Evolutionary conservation across 2,329 filamentous ascomycete genomes (phyloP).

Genomic region (Alternaria brassicicola): DNA sequence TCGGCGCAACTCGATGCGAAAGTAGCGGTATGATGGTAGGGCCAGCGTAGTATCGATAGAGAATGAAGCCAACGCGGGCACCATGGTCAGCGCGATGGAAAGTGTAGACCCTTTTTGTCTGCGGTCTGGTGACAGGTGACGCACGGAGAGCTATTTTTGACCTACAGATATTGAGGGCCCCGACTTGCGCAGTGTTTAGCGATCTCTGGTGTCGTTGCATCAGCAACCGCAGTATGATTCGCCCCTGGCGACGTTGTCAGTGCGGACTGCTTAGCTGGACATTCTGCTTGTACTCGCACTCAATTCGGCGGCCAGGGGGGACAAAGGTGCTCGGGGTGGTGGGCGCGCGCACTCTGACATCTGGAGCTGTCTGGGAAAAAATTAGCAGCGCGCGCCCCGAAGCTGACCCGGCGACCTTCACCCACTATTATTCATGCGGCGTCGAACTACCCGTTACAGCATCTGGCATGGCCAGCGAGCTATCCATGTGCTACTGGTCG

Average conservation of each 20-base stretch:
- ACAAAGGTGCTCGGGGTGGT: neutral
- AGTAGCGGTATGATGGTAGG: conserved; percentile 11
- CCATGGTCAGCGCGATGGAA: conserved; percentile 6
- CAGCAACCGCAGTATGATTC: conserved; percentile 27
- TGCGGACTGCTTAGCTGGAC: neutral
- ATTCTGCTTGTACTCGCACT: neutral
- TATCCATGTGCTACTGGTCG: conserved; percentile 27
- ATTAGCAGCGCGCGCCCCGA: conserved; percentile 15
- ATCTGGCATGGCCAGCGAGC: conserved; percentile 15
- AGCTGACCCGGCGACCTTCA: conserved; percentile 13
- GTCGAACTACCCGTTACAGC: conserved; percentile 19
- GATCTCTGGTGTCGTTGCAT: conserved; percentile 29
- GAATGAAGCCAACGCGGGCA: conserved; percentile 8
- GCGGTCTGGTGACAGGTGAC: conserved; percentile 26
- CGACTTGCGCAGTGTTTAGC: conserved; percentile 29
- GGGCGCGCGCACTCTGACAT: neutral
- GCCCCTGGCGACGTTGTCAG: neutral
- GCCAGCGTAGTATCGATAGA: conserved; percentile 17
- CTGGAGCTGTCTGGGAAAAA: conserved; percentile 3
- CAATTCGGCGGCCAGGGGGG: neutral
- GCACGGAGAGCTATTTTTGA: conserved; percentile 39
- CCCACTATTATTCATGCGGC: conserved; percentile 13
- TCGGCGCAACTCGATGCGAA: conserved; percentile 3
- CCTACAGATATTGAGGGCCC: conserved; percentile 29
- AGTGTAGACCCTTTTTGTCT: conserved; percentile 10